Conservation (phyloP, 805 yeast species). For the Ogataea trehalophila region DNA sequence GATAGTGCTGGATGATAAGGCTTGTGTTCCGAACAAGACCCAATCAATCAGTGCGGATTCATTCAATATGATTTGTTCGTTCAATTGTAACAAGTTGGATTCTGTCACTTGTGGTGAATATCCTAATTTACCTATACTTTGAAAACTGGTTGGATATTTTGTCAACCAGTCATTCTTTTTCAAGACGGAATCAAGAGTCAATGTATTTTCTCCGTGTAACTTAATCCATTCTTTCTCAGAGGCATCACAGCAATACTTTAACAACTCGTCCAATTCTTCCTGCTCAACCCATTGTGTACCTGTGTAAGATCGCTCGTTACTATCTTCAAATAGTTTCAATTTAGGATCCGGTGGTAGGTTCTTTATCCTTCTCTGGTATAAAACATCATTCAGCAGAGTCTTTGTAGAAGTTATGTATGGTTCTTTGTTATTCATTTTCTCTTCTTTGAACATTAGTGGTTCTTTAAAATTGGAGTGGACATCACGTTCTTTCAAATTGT, state of each 20-base stretch:
- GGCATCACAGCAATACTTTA: conserved; percentile 24
- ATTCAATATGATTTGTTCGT: conserved; percentile 2
- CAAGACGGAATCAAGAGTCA: conserved; percentile 17
- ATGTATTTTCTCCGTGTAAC: conserved; percentile 5
- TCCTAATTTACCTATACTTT: conserved; percentile 17
- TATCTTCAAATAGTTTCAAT: conserved; percentile 24
- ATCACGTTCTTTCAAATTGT: conserved; percentile 37
- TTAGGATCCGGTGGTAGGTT: conserved; percentile 30
- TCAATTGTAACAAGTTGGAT: conserved; percentile 2
- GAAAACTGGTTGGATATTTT: conserved; percentile 29
- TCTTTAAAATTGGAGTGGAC: conserved; percentile 40
- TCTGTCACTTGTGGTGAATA: conserved; percentile 7
- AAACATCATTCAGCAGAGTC: conserved; percentile 56
- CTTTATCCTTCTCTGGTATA: conserved; percentile 41
- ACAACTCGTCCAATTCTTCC: conserved; percentile 31
- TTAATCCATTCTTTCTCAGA: conserved; percentile 22
- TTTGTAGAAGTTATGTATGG: conserved; percentile 43
- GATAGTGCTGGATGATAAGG: too few species aligned
- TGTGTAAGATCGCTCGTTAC: conserved; percentile 17
- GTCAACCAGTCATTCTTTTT: conserved; percentile 20
- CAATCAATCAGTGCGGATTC: conserved; percentile 9
- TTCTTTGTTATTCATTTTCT: conserved; percentile 3
- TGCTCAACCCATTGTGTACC: conserved; percentile 39
- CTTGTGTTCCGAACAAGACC: conserved; percentile 6
- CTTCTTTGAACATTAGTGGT: background rate